phyloP scores from a whole-genome alignment of 23 red algal genomes.

The Gracilariopsis chorda region DNA sequence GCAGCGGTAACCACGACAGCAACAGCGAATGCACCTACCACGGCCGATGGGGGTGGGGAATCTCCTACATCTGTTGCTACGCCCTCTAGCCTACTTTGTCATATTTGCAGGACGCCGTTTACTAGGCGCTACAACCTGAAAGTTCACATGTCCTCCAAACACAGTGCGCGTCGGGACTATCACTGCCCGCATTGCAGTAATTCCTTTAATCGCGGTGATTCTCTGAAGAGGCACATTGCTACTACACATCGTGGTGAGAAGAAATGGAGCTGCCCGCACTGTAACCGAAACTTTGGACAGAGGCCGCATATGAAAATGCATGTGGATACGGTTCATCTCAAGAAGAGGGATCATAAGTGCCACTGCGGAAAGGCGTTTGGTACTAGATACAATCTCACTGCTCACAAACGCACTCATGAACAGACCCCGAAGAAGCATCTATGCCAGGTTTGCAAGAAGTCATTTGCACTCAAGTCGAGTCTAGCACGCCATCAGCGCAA shows the following conservation, averaged over 20 bases:
- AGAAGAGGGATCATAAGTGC: constrained; percentile 63
- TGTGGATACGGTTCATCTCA: constrained; percentile 49
- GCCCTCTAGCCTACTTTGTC: not conserved
- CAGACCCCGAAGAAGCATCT: constrained; percentile 56
- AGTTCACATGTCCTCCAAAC: constrained; percentile 53
- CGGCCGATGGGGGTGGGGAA: constrained; percentile 11
- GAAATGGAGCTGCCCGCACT: constrained; percentile 59
- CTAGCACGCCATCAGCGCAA: constrained; percentile 51
- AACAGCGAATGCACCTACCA: not conserved
- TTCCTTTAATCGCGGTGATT: constrained; percentile 45
- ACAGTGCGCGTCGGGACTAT: constrained; percentile 45
- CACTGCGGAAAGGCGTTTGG: constrained; percentile 59
- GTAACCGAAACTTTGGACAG: constrained; percentile 57
- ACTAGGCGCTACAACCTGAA: constrained; percentile 60
- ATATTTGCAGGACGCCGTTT: constrained; percentile 39
- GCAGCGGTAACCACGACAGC: not conserved
- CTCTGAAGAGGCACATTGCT: constrained; percentile 49
- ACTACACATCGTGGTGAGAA: constrained; percentile 61
- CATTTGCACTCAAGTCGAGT: constrained; percentile 53
- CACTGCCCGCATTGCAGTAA: constrained; percentile 32
- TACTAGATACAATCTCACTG: constrained; percentile 47
- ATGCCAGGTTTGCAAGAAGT: constrained; percentile 30
- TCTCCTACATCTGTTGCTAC: constrained; percentile 36
- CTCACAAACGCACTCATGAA: constrained; percentile 49
- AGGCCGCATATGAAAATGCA: constrained; percentile 68